Evolutionary conservation across 768 basidiomycete genomes (phyloP).

Genomic region (Leccinum rimulosum): DNA sequence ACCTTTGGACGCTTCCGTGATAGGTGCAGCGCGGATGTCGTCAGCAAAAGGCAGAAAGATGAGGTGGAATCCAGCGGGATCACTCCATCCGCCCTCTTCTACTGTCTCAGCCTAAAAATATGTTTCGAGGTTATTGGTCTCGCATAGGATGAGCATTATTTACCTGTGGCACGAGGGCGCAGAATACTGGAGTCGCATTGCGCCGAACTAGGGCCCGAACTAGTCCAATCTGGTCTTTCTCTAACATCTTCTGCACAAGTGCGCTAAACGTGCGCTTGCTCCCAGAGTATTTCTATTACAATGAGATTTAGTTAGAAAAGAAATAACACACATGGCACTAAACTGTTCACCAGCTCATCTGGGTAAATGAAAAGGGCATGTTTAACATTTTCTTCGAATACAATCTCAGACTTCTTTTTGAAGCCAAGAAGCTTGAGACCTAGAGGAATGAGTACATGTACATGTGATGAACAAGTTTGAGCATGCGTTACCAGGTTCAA

Average conservation of each 20-base stretch:
- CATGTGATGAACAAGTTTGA: background rate
- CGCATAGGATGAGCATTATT: background rate
- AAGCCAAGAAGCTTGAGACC: slow-evolving; percentile 93
- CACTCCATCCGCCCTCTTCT: slow-evolving; percentile 70
- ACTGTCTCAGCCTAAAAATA: slow-evolving; percentile 59
- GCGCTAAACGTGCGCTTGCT: slow-evolving; percentile 92
- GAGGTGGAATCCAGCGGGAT: slow-evolving; percentile 90
- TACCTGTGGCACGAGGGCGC: slow-evolving; percentile 86
- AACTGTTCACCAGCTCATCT: slow-evolving; percentile 68
- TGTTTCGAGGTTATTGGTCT: background rate
- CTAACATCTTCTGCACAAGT: slow-evolving; percentile 75
- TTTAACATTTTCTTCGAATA: slow-evolving; percentile 88
- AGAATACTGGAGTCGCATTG: slow-evolving; percentile 77
- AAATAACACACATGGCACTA: background rate
- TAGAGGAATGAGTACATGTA: slow-evolving; percentile 23
- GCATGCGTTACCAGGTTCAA: slow-evolving; percentile 61
- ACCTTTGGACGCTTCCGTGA: slow-evolving; percentile 68
- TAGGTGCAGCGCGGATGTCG: slow-evolving; percentile 80
- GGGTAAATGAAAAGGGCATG: slow-evolving; percentile 92
- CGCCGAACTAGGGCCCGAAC: slow-evolving; percentile 65
- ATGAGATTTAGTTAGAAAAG: background rate
- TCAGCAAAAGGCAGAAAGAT: slow-evolving; percentile 94
- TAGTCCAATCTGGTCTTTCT: slow-evolving; percentile 81
- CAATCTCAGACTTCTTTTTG: slow-evolving; percentile 65
- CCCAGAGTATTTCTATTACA: slow-evolving; percentile 70